Evolutionary conservation across 495 filamentous ascomycete species (phyloP).

Genomic region (Mycothermus thermophilus): DNA sequence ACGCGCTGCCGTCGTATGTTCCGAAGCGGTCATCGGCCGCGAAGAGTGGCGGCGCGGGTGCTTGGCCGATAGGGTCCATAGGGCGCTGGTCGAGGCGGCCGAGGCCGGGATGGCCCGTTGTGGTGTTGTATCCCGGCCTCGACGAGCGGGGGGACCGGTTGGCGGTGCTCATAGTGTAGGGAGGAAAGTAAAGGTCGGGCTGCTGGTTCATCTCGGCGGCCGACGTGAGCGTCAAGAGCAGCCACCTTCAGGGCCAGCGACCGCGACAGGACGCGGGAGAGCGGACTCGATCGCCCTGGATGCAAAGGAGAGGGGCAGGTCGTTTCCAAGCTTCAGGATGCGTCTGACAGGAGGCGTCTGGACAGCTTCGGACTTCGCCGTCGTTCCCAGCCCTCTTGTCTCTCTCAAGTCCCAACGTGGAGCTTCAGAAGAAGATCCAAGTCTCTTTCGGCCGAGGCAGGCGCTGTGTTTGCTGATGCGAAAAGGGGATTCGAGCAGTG

Average conservation of each 20-base stretch:
- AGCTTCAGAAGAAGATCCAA: conserved; percentile 11
- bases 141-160: conserved; percentile 31
- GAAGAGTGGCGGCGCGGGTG: conserved; percentile 24
- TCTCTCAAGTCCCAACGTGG: no score
- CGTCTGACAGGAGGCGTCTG: no score
- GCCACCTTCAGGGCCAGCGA: conserved; percentile 11
- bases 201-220: conserved; percentile 20
- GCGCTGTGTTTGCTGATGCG: conserved; percentile 22
- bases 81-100: conserved; percentile 48
- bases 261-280: conserved; percentile 2
- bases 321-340: no score
- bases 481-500: no score
- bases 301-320: no score
- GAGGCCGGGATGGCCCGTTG: conserved; percentile 49
- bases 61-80: conserved; percentile 26
- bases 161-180: conserved; percentile 17
- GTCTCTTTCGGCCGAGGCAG: conserved; percentile 20
- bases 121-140: conserved; percentile 37
- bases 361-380: no score
- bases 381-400: no score
- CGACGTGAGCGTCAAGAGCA: conserved; percentile 9
- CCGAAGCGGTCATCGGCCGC: conserved; percentile 31
- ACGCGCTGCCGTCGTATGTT: conserved; percentile 41
- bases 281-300: no score
- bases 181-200: conserved; percentile 16